Base-by-base conservation (phyloP, 1,139 yeast genomes). In the Pichia sp. region DNA sequence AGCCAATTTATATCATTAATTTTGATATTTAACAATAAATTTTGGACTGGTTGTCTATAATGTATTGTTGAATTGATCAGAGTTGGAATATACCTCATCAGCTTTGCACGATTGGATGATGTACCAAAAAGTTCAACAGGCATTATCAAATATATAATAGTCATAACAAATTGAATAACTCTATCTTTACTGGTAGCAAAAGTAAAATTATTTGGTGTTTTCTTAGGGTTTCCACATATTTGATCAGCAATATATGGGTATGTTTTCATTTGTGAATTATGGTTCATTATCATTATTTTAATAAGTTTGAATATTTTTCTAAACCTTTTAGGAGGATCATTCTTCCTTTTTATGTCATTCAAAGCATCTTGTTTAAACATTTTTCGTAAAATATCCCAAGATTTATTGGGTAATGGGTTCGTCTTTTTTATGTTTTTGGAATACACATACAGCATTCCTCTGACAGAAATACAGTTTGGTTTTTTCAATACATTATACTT, bases 101-200 rank as follows among this genome's bases (percentile, higher is more conserved):
- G 55, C 0, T 59, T 49, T 0, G 68, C 47, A 57, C 74, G 74
- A 55, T 86, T 87, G 6, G 54, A 49, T 2, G 50, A 50, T 1
- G 76, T 61, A 0, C 96, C 96, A 68, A 83, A 75, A 2, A 75
- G 53, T 9, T 66, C 69, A 3, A 59, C 36, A 0, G 92, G 87
- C 30, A 84, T 63, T 0, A 82, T 48, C 43, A 69, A 71, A 8
- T 73, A 74, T 4, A 76, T 46, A 0, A 77, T 48, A 0, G 67
- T 56, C 3, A 71, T 53, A 1, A 75, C 56, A 51, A 77, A 74
- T 39, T 56, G 61, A 0, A 70, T 53, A 0, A 82, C 77, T 0
- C 50, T 38, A 11, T 53, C 49, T 26, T 59, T 53, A 2, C 59
- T 47, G 1, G 69, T 58, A 0, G 67, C 57, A 25, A 54, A 26